Conservation (phyloP, 768 basidiomycete genomes). For the Pleurotus sapidus region DNA sequence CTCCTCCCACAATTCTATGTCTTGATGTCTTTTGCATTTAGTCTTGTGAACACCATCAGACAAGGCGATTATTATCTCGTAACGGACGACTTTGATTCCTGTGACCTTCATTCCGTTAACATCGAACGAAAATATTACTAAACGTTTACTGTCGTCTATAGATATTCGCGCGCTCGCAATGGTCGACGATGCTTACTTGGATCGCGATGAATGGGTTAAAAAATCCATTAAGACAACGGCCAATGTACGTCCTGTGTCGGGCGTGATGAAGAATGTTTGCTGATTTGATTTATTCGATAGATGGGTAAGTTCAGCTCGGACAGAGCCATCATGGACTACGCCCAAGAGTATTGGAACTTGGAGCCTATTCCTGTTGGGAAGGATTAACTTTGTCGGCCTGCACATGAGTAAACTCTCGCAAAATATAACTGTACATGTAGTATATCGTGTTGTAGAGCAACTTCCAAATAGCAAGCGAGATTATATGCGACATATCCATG, state of each 20-base stretch:
- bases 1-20: not conserved
- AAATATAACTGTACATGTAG: not conserved
- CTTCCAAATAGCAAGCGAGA: not conserved
- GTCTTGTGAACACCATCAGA: constrained; percentile 72
- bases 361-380: constrained; percentile 30
- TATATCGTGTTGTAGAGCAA: not conserved
- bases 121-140: too few species aligned
- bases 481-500: too few species aligned
- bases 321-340: constrained; percentile 88
- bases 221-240: constrained; percentile 85
- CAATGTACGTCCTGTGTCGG: constrained; percentile 17
- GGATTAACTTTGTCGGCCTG: not conserved
- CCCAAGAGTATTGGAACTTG: constrained; percentile 84
- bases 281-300: constrained; percentile 23
- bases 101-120: constrained; percentile 34
- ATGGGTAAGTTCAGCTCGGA: constrained; percentile 99
- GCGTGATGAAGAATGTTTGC: too few species aligned
- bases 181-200: constrained; percentile 86
- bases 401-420: not conserved
- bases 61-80: constrained; percentile 79
- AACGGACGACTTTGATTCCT: constrained; percentile 94
- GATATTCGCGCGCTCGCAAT: constrained; percentile 81
- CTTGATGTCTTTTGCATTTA: constrained; percentile 23
- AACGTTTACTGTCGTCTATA: constrained; percentile 17
- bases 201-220: constrained; percentile 87